Base-by-base conservation (phyloP, 371 early-diverging fungal genomes). In the Syncephalastrum contaminatum region DNA sequence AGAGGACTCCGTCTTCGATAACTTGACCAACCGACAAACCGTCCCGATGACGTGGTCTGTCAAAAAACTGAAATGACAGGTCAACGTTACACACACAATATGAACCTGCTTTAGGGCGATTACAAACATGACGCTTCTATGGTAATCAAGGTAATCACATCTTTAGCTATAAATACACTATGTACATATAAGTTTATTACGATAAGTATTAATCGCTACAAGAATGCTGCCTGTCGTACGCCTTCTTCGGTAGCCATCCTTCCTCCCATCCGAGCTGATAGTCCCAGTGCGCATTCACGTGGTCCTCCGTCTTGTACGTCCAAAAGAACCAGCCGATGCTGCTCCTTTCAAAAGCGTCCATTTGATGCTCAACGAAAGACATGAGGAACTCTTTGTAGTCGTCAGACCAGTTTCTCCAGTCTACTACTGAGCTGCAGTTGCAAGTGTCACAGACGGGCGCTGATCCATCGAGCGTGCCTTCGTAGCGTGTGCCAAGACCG, bases 281-380 rank as follows among this genome's bases (percentile, higher is more conserved):
- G 48, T 88, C 83, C 91, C 89, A 90, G 16, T 87, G 77, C 10
- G 86, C 83, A 41, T 87, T 82, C 19, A 64, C 47, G 43, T 77
- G 77, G 16, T 77, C 61, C 60, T 90, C 88, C 0, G 91, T 83
- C 67, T 89, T 90, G 50, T 88, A 89, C 58, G 88, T 88, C 91
- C 91, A 90, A 51, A 86, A 89, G 58, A 88, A 85, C 89, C 89
- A 90, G 0, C 91, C 91, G 10, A 81, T 43, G 41, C 68, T 53
- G 48, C 70, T 56, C 47, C 66, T 3, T 57, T 77, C 77, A 43
- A 71, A 77, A 3, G 77, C 64, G 51, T 77, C 70, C 74, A 74
- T 77, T 43, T 77, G 77, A 25, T 68, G 64, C 46, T 77, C 69
- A 55, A 72, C 58, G 47, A 77, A 73, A n/a, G 60, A 53, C 3